These are phyloP conservation scores for Cryphonectria japonica DNA, from an alignment of 2,329 filamentous ascomycete species.

Conservation along the genomic window DNA sequence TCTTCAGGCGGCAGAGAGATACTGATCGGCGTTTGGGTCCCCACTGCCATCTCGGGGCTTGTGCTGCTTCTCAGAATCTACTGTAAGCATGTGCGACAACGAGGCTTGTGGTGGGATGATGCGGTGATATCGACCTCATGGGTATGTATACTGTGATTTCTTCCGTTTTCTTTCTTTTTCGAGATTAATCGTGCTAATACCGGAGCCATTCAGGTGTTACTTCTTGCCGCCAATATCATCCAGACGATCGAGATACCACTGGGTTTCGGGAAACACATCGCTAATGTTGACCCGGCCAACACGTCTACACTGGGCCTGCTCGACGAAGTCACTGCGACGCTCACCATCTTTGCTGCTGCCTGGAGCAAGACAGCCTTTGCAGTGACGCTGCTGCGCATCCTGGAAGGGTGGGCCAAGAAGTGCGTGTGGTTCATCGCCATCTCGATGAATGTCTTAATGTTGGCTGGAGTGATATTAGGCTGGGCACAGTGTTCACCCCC, in stretches of 20 bases:
- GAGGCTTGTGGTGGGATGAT: constrained; percentile 8
- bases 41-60: neutral
- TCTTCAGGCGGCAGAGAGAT: neutral
- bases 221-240: constrained; percentile 19
- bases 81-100: constrained; percentile 1
- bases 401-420: constrained; percentile 33
- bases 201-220: neutral
- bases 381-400: constrained; percentile 40
- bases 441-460: constrained; percentile 38
- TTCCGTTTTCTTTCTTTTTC: neutral
- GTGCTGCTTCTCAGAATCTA: constrained; percentile 1
- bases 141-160: neutral
- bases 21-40: neutral
- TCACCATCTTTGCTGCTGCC: constrained; percentile 36
- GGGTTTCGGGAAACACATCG: constrained; percentile 2
- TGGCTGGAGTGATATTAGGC: constrained; percentile 33
- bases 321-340: neutral
- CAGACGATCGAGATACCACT: constrained; percentile 18
- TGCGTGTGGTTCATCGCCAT: constrained; percentile 40
- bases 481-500: constrained; percentile 28
- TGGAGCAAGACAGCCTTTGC: constrained; percentile 44
- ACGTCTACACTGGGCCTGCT: neutral
- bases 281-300: neutral
- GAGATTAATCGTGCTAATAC: neutral
- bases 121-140: neutral